These are phyloP conservation scores for Fusarium newnesense DNA, from an alignment of 2,329 filamentous ascomycete genomes.

Conservation along the genomic window DNA sequence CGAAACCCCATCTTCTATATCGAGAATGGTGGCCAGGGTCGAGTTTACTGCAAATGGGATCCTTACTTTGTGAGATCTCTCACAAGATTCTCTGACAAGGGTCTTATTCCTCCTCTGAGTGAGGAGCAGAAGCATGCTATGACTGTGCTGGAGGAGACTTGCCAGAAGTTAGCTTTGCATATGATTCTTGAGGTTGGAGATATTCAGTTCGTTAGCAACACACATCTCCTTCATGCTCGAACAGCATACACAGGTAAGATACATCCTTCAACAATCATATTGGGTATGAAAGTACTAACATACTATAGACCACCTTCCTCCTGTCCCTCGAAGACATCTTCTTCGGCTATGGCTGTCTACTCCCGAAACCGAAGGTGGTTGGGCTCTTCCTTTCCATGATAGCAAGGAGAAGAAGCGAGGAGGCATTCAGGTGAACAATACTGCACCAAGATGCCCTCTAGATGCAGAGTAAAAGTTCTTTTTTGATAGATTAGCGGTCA, in stretches of 20 bases:
- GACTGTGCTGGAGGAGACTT: conserved; percentile 72
- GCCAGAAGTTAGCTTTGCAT: conserved; percentile 76
- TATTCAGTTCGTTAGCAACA: conserved; percentile 86
- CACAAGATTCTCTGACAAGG: conserved; percentile 76
- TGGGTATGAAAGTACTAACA: neutral
- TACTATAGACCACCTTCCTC: conserved; percentile 64
- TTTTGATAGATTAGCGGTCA: conserved; percentile 14
- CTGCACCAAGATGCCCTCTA: conserved; percentile 76
- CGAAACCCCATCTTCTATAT: conserved; percentile 79
- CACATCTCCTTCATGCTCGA: conserved; percentile 82
- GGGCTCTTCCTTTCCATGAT: conserved; percentile 85
- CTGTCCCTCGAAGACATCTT: conserved; percentile 77
- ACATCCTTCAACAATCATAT: rapidly evolving
- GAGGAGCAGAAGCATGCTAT: conserved; percentile 76
- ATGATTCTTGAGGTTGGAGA: conserved; percentile 90
- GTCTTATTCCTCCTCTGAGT: conserved; percentile 78
- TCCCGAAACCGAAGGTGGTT: conserved; percentile 84
- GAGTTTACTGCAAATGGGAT: conserved; percentile 78
- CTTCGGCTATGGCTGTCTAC: conserved; percentile 88
- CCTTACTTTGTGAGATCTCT: conserved; percentile 87
- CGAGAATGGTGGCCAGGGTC: conserved; percentile 71
- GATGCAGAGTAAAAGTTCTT: conserved; percentile 74
- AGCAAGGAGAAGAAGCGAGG: conserved; percentile 86
- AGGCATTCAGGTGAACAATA: conserved; percentile 88
- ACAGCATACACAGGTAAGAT: conserved; percentile 73